Evolutionary conservation across 768 basidiomycete genomes (phyloP).

Genomic region (Termitomyces sp.): DNA sequence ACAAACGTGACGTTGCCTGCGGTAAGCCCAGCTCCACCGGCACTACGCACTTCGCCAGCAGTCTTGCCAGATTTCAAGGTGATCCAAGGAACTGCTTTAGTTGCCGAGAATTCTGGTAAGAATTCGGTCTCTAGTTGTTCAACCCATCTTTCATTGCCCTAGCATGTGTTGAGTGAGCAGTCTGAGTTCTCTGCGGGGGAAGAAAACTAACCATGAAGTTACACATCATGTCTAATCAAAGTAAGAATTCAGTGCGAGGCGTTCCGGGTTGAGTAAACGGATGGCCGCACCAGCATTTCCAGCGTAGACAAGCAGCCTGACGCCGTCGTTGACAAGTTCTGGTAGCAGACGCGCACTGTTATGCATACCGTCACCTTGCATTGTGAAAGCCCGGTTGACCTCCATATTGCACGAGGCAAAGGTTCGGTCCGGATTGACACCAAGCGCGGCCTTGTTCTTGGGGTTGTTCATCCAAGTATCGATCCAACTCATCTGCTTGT

Average conservation of each 20-base stretch:
- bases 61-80: conserved; percentile 43
- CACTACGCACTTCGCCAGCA: conserved; percentile 67
- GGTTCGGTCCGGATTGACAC: conserved; percentile 51
- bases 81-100: conserved; percentile 51
- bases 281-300: conserved; percentile 65
- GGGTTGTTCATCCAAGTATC: conserved; percentile 84
- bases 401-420: conserved; percentile 76
- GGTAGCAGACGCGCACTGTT: conserved; percentile 77
- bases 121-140: conserved; percentile 57
- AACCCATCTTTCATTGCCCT: conserved; percentile 81
- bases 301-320: conserved; percentile 85
- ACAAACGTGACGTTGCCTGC: conserved; percentile 89
- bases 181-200: background rate
- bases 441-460: conserved; percentile 72
- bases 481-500: conserved; percentile 79
- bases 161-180: background rate
- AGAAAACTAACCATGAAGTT: conserved; percentile 58
- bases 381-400: conserved; percentile 74
- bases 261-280: background rate
- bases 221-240: conserved; percentile 73
- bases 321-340: conserved; percentile 74
- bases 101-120: conserved; percentile 50
- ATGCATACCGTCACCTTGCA: conserved; percentile 85
- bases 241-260: background rate
- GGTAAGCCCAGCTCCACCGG: conserved; percentile 55